Base-by-base conservation (phyloP, 2,329 filamentous ascomycete genomes). In the Cordyceps javanica region DNA sequence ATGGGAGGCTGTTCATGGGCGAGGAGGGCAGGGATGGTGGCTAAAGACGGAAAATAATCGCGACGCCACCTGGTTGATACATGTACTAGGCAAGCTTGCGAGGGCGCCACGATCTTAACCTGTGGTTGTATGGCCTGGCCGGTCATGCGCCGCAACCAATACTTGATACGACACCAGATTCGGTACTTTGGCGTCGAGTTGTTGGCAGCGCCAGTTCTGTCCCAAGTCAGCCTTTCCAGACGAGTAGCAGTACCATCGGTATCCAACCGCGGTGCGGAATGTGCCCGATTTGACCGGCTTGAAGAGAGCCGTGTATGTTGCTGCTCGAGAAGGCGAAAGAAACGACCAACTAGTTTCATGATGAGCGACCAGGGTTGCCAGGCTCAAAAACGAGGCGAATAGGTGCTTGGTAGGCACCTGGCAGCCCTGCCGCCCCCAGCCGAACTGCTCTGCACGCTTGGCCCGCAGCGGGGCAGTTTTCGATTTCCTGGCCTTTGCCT, bases 31-130 rank as follows among this genome's bases (percentile, higher is more conserved):
- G 39, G 14, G 30, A 5, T 13, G n/a, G 39, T 45, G 51, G 39
- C 39, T 34, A 41, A 32, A 48, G 42, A 46, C 13, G 23, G 25
- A n/a, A n/a, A 42, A 50, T 30, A 50, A 49, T 48, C 26, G 44
- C 23, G 19, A 56, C 45, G 44, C 41, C 54, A 56, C 45, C 19
- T 3, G 21, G 36, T 49, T n/a, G 7, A n/a, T 21, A 56, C 23
- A 41, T 36, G 54, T 49, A 50, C 45, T 45, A 54, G 50, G 23
- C 49, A 19, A 26, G 14, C 51, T 45, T 54, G 39, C 30, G 42
- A 41, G 45, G 45, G 44, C 55, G 55, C 55, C 55, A 52, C 55
- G 46, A 57, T 57, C 55, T 51, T 45, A 21, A 38, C 26, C 39
- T 28, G 55, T 52, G 3, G 25, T 46, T 23, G 19, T 11, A 19